Evolutionary conservation across 2,329 filamentous ascomycete genomes (phyloP), one percentile per base, ranked within the genome.

Genomic region (Penicillium sp.): DNA sequence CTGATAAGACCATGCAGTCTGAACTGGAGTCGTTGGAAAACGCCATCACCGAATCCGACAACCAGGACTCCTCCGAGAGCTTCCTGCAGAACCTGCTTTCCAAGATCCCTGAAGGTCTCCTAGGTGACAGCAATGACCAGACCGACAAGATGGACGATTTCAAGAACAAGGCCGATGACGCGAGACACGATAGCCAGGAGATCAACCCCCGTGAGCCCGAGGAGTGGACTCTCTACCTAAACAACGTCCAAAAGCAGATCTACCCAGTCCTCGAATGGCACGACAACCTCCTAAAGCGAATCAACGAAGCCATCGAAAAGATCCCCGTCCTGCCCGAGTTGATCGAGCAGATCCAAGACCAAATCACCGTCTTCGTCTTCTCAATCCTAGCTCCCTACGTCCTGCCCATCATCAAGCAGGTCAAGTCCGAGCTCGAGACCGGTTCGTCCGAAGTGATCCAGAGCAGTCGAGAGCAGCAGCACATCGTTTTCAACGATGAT

Each of bases 261-360:
- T 93, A 93, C 79, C 92, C 93, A 1, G 88, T 91, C 59, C 88
- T 97, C 56, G 83, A 96, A 71, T 96, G 92, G 79, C 92, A 97
- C 67, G 92, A 97, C 70, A 86, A 93, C 46, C 79, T 96, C 55
- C 86, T 97, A 81, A 87, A 93, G 77, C 77, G 76, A 48, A 92
- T 97, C 66, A 84, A 84, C 44, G 79, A 88, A 64, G 86, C 90
- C 11, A 87, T 96, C 55, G 89, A 95, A 73, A 87, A 89, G 61
- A 92, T 97, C 39, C 92, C 92, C 0, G 81, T 96, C 38, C 78
- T 97, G 16, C 90, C 90, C 49, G 88, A 95, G 63, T 80, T 96
- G 40, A 83, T 96, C 52, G 91, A 96, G 75, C 86, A 96, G 71
- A 76, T 96, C 14, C 88, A 93, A 73, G 90, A 96, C 57, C 89